These are phyloP conservation scores for Phytophthora melonis DNA, from an alignment of 352 stramenopile genomes.

Conservation along the genomic window DNA sequence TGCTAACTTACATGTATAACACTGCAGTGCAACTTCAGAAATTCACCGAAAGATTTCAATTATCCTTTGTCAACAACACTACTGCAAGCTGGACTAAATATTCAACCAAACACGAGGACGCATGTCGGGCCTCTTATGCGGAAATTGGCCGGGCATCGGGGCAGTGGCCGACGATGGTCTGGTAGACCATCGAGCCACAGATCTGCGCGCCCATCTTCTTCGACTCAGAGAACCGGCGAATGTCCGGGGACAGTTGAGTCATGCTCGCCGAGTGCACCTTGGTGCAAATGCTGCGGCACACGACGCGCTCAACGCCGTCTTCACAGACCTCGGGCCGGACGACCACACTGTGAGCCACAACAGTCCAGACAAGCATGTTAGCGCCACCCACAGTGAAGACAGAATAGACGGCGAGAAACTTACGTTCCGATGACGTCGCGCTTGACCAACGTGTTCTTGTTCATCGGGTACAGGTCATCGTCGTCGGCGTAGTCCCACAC, in stretches of 20 bases:
- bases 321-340: conserved; percentile 45
- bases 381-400: background rate
- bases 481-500: conserved; percentile 46
- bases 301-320: conserved; percentile 45
- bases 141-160: conserved; percentile 36
- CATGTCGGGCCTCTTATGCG: conserved; percentile 11
- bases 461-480: conserved; percentile 44
- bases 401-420: conserved; percentile 8
- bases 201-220: conserved; percentile 47
- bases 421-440: conserved; percentile 52
- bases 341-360: conserved; percentile 32
- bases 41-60: background rate
- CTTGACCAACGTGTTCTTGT: conserved; percentile 35
- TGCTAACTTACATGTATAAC: too few species aligned
- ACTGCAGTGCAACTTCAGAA: background rate
- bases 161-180: conserved; percentile 41
- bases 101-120: conserved; percentile 16
- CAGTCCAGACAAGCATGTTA: conserved; percentile 20
- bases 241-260: conserved; percentile 32
- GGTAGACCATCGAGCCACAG: conserved; percentile 43
- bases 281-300: conserved; percentile 47
- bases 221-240: conserved; percentile 39
- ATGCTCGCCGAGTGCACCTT: conserved; percentile 40
- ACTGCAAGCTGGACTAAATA: conserved; percentile 31
- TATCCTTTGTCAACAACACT: conserved; percentile 8